Conservation (phyloP, 176 grass and related monocot species). For the Thalia dealbata region DNA sequence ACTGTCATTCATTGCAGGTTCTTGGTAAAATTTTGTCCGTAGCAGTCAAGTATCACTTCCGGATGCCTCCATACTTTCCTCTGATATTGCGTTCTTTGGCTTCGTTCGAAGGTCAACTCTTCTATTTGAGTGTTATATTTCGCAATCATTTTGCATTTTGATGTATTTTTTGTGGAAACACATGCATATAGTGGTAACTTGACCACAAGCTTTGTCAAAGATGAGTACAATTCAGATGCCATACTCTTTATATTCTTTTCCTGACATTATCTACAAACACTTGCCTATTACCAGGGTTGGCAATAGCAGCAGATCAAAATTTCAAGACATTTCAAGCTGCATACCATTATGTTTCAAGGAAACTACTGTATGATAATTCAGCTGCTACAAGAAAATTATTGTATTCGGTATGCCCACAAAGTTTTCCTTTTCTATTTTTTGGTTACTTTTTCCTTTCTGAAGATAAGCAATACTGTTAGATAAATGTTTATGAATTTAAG, state of each 20-base stretch:
- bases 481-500: no score
- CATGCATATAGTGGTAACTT: neutral
- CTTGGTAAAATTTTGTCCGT: constrained; percentile 84
- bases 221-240: neutral
- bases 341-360: constrained; percentile 58
- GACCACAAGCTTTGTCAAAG: neutral
- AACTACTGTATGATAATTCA: constrained; percentile 66
- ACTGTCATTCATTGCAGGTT: constrained; percentile 45
- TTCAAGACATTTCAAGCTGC: constrained; percentile 81
- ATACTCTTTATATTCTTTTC: neutral
- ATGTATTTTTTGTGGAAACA: neutral
- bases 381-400: constrained; percentile 49
- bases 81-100: constrained; percentile 80
- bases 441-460: neutral
- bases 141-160: neutral
- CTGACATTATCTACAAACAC: neutral
- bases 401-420: constrained; percentile 38
- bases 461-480: neutral
- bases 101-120: constrained; percentile 70
- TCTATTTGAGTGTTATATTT: neutral
- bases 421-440: neutral
- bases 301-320: constrained; percentile 35
- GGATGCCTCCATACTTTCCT: constrained; percentile 90
- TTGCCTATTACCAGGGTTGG: constrained; percentile 38
- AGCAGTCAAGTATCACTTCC: constrained; percentile 84